Evolutionary conservation across 2,329 filamentous ascomycete species (phyloP), one percentile per base, ranked within the genome.

Genomic region (Penicillium sp.): DNA sequence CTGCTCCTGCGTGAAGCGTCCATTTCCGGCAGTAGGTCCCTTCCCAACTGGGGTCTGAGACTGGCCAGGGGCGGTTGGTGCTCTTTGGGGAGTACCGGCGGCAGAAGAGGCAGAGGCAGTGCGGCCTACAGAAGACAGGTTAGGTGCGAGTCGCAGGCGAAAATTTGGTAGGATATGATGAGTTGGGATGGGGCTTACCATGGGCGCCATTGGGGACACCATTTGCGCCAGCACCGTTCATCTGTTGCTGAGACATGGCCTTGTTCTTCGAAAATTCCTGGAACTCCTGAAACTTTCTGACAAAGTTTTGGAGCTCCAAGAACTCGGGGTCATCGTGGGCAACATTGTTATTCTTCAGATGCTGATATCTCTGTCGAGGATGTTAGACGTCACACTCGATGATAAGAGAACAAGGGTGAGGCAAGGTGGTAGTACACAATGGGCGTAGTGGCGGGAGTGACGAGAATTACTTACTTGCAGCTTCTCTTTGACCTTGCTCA

Each of bases 301-400:
- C 81, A 54, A 95, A 85, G 55, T 88, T 84, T 48, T 90, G 86
- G 28, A 86, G 83, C 74, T 94, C 95, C 65, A 92, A 81, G 65
- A 87, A 92, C 69, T 97, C 92, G 41, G 92, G 92, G 65, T 97
- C 91, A 50, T 81, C 87, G 50, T 85, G 81, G 36, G 89, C 84
- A 22, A 95, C 87, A 61, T 92, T 92, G 64, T 87, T 81, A 50
- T 89, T 83, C 74, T 92, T 94, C 88, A 97, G 91, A 70, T 89
- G 84, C 67, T 89, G 87, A 60, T 89, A 94, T 81, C 90, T 91
- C 92, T 96, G 65, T 44, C 33, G 48, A 31, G 44, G 42, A 53
- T 20, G 71, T 79, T 66, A 81, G 75, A 41, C 2, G 18, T 13
- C 13, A 50, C 43, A 25, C 30, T 7, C 9, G n/a, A 38, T 20